These are phyloP conservation scores for Ogataea paradorogensis DNA, from an alignment of 805 yeast genomes.

Conservation along the genomic window DNA sequence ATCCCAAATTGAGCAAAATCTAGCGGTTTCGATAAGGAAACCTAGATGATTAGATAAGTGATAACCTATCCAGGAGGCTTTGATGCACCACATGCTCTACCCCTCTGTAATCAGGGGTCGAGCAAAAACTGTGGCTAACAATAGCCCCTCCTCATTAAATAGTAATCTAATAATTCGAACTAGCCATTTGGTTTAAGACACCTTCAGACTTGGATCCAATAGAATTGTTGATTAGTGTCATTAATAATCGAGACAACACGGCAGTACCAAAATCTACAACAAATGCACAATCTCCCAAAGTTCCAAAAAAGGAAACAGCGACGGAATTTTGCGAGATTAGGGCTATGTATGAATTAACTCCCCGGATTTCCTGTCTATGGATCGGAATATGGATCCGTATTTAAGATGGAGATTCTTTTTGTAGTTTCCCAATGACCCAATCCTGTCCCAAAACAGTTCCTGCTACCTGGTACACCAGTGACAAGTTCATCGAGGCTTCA, in stretches of 20 bases:
- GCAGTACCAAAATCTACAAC: neutral
- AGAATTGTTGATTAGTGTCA: neutral
- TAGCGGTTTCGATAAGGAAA: neutral
- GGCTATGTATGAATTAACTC: neutral
- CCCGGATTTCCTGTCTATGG: neutral
- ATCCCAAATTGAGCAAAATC: neutral
- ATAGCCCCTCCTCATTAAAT: too few species aligned
- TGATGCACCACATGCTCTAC: too few species aligned
- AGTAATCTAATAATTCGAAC: too few species aligned
- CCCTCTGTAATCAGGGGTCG: too few species aligned
- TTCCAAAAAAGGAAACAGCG: neutral
- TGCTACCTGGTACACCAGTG: conserved; percentile 29
- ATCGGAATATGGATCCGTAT: neutral
- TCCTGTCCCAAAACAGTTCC: conserved; percentile 21
- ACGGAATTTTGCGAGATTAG: conserved; percentile 2
- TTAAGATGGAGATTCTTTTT: neutral
- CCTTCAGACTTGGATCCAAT: too few species aligned
- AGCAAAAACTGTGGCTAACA: too few species aligned
- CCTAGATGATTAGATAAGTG: too few species aligned
- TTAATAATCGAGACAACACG: too few species aligned
- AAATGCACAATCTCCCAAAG: neutral
- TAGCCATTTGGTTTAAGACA: too few species aligned
- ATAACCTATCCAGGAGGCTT: too few species aligned
- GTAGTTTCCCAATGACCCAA: neutral
- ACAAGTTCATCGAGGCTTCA: conserved; percentile 21